Conservation (phyloP, 305 asterid genomes). For the Fraxinus albicans region DNA sequence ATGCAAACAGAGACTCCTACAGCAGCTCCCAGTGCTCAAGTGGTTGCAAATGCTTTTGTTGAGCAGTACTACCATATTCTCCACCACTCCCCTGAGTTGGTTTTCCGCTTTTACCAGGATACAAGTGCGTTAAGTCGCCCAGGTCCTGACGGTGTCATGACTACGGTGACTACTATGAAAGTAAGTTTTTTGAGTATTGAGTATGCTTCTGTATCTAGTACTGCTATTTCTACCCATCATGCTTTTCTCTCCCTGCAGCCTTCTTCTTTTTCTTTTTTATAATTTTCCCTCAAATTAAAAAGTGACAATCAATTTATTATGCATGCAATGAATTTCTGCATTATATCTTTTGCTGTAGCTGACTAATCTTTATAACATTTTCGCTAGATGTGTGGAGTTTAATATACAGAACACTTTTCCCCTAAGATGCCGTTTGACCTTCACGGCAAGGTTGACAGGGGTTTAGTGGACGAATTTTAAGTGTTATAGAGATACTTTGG, state of each 20-base stretch:
- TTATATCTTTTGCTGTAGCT: conserved; percentile 1
- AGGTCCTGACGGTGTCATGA: conserved; percentile 61
- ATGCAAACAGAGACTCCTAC: conserved; percentile 44
- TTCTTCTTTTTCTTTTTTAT: neutral
- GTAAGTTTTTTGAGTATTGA: conserved; percentile 39
- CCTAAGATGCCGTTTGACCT: neutral
- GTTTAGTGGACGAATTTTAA: neutral
- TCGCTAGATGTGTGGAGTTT: neutral
- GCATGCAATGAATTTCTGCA: neutral
- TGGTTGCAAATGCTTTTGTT: conserved; percentile 91
- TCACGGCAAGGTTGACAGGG: neutral
- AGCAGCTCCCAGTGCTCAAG: conserved; percentile 70
- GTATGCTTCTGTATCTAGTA: neutral
- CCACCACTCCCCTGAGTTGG: conserved; percentile 80
- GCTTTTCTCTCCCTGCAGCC: conserved; percentile 2
- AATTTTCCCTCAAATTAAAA: neutral
- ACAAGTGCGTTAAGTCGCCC: conserved; percentile 84
- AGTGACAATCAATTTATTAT: neutral
- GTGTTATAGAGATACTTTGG: neutral
- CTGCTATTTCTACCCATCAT: neutral
- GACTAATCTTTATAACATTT: neutral
- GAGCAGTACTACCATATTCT: conserved; percentile 94
- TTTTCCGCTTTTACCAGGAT: conserved; percentile 76
- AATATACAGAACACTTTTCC: neutral
- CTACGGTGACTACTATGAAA: conserved; percentile 74